A percentile compares a stretch with the other conserved stretches of the same genome.
Conservation (phyloP, 352 stramenopile species). For the Phytopythium mirpurense region DNA sequence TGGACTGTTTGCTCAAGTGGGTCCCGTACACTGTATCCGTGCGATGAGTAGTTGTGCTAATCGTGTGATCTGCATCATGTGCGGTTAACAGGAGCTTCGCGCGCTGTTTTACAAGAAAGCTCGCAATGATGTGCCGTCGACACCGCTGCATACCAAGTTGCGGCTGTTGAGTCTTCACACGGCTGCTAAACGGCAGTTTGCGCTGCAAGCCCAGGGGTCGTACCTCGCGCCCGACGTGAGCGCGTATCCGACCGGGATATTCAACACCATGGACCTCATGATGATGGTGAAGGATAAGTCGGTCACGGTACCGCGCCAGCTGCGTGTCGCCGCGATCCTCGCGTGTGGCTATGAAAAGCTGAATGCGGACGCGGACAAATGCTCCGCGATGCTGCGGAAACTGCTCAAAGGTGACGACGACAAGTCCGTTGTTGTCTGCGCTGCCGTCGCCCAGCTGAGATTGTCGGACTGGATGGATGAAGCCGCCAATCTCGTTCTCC, state of each 20-base stretch:
- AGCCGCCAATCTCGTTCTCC: slow-evolving; percentile 73
- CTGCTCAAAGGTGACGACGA: slow-evolving; percentile 61
- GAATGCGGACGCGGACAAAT: slow-evolving; percentile 52
- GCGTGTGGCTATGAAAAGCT: slow-evolving; percentile 75
- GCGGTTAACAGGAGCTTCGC: slow-evolving; percentile 47
- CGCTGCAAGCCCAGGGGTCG: slow-evolving; percentile 55
- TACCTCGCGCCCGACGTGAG: slow-evolving; percentile 50
- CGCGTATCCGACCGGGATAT: slow-evolving; percentile 52
- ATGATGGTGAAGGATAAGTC: slow-evolving; percentile 78
- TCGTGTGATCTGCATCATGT: not conserved
- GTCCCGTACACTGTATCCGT: not conserved
- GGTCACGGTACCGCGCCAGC: slow-evolving; percentile 38
- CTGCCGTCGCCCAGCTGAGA: slow-evolving; percentile 65
- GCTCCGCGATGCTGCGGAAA: slow-evolving; percentile 55
- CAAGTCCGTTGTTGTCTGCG: slow-evolving; percentile 62
- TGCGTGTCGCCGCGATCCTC: slow-evolving; percentile 70
- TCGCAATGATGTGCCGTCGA: slow-evolving; percentile 29
- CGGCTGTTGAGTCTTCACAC: slow-evolving; percentile 70
- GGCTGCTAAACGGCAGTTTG: slow-evolving; percentile 58
- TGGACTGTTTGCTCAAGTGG: slow-evolving; percentile 61
- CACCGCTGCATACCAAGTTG: slow-evolving; percentile 69
- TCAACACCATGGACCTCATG: slow-evolving; percentile 83
- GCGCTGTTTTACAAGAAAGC: slow-evolving; percentile 69
- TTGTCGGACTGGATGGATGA: slow-evolving; percentile 86
- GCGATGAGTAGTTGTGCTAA: not conserved